A percentile compares a stretch with the other conserved stretches of the same genome.
phyloP scores from a whole-genome alignment of 305 asterid species.

The Fraxinus floribunda region DNA sequence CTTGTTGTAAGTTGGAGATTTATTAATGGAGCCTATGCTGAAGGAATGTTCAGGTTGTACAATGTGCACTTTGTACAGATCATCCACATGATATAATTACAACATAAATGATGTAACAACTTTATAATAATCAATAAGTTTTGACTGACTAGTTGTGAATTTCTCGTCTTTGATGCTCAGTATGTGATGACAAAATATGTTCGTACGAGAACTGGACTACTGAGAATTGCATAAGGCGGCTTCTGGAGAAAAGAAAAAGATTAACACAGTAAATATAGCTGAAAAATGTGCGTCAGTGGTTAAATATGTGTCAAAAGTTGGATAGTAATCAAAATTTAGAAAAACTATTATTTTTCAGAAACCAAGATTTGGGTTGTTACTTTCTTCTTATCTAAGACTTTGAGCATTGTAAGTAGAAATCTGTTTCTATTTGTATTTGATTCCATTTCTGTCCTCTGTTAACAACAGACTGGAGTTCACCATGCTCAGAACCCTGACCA shows the following conservation, averaged over 20 bases:
- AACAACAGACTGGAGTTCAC: slow-evolving; percentile 75
- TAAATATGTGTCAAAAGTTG: neutral
- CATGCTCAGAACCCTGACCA: slow-evolving; percentile 80
- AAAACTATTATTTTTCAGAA: neutral
- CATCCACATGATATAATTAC: neutral
- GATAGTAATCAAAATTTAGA: neutral
- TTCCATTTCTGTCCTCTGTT: slow-evolving; percentile 7
- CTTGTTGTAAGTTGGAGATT: neutral
- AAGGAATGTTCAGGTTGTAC: neutral
- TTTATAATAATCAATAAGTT: neutral
- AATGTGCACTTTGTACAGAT: neutral
- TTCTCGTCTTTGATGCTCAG: neutral
- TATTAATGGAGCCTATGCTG: neutral
- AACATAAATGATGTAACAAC: neutral
- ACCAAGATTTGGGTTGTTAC: neutral
- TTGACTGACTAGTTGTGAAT: neutral
- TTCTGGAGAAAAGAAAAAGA: neutral
- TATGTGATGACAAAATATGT: neutral
- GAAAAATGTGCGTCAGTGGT: neutral
- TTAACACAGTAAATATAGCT: neutral
- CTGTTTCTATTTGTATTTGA: neutral
- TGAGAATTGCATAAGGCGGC: neutral
- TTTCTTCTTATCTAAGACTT: neutral
- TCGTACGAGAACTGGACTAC: neutral
- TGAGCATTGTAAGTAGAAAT: neutral